These are phyloP conservation scores for Erodium maritimum DNA, from an alignment of 345 rosid genomes.

Conservation along the genomic window DNA sequence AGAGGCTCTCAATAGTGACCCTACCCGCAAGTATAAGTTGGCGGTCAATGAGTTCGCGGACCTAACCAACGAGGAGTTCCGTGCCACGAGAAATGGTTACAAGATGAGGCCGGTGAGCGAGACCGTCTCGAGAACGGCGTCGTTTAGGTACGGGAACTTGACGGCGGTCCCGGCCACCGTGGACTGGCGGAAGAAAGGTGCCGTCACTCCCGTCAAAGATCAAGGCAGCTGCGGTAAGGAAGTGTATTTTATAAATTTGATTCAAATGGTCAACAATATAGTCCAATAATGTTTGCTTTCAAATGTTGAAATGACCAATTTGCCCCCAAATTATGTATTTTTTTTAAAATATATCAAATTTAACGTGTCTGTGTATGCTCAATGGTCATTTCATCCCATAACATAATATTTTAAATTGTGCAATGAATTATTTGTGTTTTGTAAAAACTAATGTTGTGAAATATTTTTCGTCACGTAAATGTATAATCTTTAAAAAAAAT, in stretches of 20 bases:
- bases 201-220: constrained; percentile 34
- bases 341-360: no score
- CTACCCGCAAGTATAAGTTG: constrained; percentile 14
- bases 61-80: constrained; percentile 25
- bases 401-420: no score
- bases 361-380: no score
- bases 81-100: constrained; percentile 16
- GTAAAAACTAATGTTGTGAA: no score
- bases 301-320: no score
- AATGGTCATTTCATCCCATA: no score
- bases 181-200: constrained; percentile 34
- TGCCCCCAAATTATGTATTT: no score
- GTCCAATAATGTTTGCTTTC: no score
- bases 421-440: no score
- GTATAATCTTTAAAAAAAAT: no score
- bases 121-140: not conserved
- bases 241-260: constrained; percentile 5
- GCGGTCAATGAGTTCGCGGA: constrained; percentile 25
- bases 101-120: not conserved
- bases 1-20: constrained; percentile 11
- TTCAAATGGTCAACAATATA: not conserved
- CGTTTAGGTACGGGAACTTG: constrained; percentile 13
- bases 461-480: no score
- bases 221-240: constrained; percentile 29
- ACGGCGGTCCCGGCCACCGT: constrained; percentile 14